Conservation (phyloP, 495 filamentous ascomycete species). For the Ascobolus immersus region DNA sequence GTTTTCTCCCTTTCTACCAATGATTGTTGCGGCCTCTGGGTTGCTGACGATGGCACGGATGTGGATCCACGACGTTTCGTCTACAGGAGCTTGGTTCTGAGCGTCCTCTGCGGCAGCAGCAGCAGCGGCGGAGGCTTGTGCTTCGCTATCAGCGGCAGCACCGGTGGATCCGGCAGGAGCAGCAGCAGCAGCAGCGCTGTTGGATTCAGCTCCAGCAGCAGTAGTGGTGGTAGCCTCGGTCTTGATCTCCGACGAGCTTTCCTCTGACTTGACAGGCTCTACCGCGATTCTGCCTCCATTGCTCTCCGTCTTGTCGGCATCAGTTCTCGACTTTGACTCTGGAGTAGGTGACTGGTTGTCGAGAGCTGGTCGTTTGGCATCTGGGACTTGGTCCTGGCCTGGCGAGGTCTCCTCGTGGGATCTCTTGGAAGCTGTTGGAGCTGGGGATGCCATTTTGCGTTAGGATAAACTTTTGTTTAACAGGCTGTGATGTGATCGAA, state of each 20-base stretch:
- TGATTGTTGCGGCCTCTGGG: constrained; percentile 87
- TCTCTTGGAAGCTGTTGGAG: too few relatives aligned
- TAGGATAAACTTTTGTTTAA: too few relatives aligned
- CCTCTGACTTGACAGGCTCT: constrained; percentile 14
- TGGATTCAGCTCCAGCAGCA: constrained; percentile 15
- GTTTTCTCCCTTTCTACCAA: constrained; percentile 96
- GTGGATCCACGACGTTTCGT: constrained; percentile 91
- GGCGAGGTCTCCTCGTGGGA: constrained; percentile 94
- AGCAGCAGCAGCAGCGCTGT: constrained; percentile 15
- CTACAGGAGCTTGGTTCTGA: constrained; percentile 32
- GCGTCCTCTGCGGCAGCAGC: constrained; percentile 35
- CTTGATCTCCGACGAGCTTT: constrained; percentile 16
- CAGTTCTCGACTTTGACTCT: not conserved
- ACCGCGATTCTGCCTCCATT: constrained; percentile 19
- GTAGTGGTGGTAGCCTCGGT: constrained; percentile 15
- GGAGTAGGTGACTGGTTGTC: constrained; percentile 60
- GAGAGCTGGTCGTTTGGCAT: constrained; percentile 86
- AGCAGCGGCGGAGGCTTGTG: constrained; percentile 40
- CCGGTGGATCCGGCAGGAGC: constrained; percentile 19
- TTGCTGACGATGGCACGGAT: constrained; percentile 89
- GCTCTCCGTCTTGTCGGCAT: constrained; percentile 20
- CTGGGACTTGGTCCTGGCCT: constrained; percentile 69
- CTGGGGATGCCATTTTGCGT: too few relatives aligned
- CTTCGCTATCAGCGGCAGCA: constrained; percentile 28
- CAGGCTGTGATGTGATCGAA: too few relatives aligned